Percentiles rank a stretch among this genome's conserved stretches.
Conservation (phyloP, 1,284 basidiomycete species). For the Porodaedalea pini region DNA sequence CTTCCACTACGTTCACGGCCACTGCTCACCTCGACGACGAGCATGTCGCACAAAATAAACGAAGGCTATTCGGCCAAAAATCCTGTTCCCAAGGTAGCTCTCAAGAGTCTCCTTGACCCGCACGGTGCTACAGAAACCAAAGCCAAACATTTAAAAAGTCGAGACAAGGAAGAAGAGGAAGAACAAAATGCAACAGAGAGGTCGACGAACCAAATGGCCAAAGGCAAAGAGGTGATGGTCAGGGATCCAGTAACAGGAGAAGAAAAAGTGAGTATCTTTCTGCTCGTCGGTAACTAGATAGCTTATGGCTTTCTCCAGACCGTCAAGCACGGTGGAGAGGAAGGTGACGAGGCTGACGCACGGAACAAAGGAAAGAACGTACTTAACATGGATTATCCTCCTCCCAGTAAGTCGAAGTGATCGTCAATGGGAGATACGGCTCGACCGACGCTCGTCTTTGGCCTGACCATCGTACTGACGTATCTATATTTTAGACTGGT, state of each 20-base stretch:
- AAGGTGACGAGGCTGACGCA: conserved; percentile 18
- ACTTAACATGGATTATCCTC: conserved; percentile 31
- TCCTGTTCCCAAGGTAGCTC: conserved; percentile 15
- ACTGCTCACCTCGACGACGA: background rate
- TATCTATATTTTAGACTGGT: conserved; percentile 29
- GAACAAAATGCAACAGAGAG: conserved; percentile 21
- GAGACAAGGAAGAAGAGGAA: conserved; percentile 33
- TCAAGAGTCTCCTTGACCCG: conserved; percentile 16
- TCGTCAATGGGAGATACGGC: background rate
- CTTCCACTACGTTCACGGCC: background rate
- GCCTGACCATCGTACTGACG: too few species aligned
- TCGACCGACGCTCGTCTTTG: too few species aligned
- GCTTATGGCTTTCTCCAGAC: conserved; percentile 4
- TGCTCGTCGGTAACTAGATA: background rate
- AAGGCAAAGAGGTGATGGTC: conserved; percentile 20
- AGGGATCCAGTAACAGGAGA: conserved; percentile 23
- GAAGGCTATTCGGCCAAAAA: conserved; percentile 10
- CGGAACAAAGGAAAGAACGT: conserved; percentile 30
- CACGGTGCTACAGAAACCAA: conserved; percentile 17
- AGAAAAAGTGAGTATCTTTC: conserved; percentile 12
- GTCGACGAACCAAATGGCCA: conserved; percentile 18
- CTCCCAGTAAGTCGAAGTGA: conserved; percentile 27
- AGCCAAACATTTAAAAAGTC: conserved; percentile 20
- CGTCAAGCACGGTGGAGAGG: conserved; percentile 14
- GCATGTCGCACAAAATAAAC: conserved; percentile 8